A percentile compares a stretch with the other conserved stretches of the same genome.
Evolutionary conservation across 2,329 filamentous ascomycete species (phyloP).

Genomic region (Plectosphaerella cucumerina): DNA sequence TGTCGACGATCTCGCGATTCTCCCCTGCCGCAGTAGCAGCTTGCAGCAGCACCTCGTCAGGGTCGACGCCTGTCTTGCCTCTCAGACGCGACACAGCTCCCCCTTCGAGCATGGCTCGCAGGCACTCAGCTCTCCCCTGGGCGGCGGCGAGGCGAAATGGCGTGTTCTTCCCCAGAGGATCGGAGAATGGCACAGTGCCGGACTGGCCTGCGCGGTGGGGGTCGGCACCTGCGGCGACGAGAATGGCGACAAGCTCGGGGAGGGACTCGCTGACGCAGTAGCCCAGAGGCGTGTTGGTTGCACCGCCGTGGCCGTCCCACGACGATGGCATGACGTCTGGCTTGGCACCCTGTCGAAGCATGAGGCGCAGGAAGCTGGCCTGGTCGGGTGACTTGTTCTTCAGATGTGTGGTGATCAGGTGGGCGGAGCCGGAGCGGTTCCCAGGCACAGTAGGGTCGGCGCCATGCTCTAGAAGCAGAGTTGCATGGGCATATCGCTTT

Average conservation of each 20-base stretch:
- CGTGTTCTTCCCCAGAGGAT: not conserved
- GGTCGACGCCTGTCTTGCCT: not conserved
- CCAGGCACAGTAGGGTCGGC: not conserved
- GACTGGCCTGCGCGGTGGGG: not conserved
- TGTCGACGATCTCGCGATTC: not conserved
- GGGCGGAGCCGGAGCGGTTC: constrained; percentile 6
- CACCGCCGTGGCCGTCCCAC: not conserved
- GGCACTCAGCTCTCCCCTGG: not conserved
- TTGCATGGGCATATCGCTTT: constrained; percentile 14
- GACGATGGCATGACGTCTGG: not conserved
- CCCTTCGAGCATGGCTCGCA: not conserved
- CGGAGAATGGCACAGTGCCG: not conserved
- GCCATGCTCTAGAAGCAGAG: constrained; percentile 19
- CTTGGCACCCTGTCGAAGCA: constrained; percentile 23
- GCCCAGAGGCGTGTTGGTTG: not conserved
- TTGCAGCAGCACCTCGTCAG: not conserved
- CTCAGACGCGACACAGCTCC: not conserved
- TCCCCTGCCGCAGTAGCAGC: not conserved
- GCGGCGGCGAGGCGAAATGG: not conserved
- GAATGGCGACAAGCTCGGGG: not conserved
- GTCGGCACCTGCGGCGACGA: not conserved
- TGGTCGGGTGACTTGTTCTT: not conserved
- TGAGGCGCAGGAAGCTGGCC: constrained; percentile 6
- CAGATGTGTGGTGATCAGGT: constrained; percentile 1
- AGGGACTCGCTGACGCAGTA: not conserved